Evolutionary conservation across 208 protist species (phyloP), one percentile per base, ranked within the genome.

Genomic region (Acanthamoeba royreba): DNA sequence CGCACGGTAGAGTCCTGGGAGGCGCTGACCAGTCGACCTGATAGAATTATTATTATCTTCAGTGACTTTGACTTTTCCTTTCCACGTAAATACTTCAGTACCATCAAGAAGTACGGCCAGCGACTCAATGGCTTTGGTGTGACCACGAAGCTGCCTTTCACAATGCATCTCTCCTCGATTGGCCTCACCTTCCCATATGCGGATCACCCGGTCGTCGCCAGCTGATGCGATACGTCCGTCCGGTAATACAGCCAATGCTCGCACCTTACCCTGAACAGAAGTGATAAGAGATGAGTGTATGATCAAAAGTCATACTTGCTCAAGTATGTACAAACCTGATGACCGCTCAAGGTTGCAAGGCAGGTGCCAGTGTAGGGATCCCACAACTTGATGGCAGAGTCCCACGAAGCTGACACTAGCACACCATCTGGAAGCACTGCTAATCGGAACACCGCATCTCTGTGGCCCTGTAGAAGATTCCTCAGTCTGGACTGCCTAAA

Each of bases 381-480:
- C 81, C 81, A 88, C 33, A 88, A 0, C 5, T 40, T 25, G 46
- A 88, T 61, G 46, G 45, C 61, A 47, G 46, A 38, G 81, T 88
- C 81, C 81, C 45, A 63, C n/a, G 81, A 88, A 22, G 47, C 45
- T 35, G 81, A 88, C 25, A 88, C 81, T 47, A 88, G 81, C 47
- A 38, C 81, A 38, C 81, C 81, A 38, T 88, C 81, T 9, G 47
- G 47, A 4, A 88, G 81, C 81, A 88, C 81, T 13, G 31, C 81
- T 42, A 81, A n/a, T 7, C 69, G 69, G 69, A 81, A 81, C 38
- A 47, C 69, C 38, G 69, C 69, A 42, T 81, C 69, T 4, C 19
- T 31, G 69, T 81, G 69, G 69, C 69, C 69, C 40, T 81, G 69
- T 1, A 81, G 8, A 35, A 19, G 7, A 42, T 3, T 31, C 9